Percentiles rank a stretch among this genome's conserved stretches.
phyloP scores from a whole-genome alignment of 306 rosid species.

The Cicer judaicum region DNA sequence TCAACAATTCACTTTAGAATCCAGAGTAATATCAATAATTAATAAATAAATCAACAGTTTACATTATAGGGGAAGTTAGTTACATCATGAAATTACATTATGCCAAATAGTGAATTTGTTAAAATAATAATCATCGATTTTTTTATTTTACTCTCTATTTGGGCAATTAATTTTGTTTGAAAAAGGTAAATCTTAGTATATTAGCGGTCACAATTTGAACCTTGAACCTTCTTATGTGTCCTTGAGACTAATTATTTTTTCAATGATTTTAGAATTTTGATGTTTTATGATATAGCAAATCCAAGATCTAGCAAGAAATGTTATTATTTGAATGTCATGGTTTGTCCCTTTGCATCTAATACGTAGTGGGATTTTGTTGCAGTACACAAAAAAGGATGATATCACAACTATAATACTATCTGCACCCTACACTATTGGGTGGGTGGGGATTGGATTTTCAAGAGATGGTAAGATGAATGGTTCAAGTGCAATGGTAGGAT shows the following conservation, averaged over 20 bases:
- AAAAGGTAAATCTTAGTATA: no score
- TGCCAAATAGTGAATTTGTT: no score
- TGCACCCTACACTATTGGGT: conserved; percentile 87
- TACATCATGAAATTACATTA: no score
- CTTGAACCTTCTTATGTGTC: no score
- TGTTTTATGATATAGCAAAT: conserved; percentile 12
- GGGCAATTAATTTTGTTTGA: no score
- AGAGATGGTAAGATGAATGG: conserved; percentile 91
- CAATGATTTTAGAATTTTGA: neutral
- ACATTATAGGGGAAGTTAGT: no score
- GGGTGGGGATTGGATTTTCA: conserved; percentile 97
- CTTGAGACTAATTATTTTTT: neutral
- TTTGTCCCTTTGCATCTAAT: conserved; percentile 38
- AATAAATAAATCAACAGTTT: no score
- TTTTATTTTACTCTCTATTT: no score
- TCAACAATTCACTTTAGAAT: no score
- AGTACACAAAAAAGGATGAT: conserved; percentile 73
- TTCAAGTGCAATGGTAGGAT: conserved; percentile 96
- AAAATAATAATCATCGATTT: no score
- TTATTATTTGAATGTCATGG: conserved; percentile 20
- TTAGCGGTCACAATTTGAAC: no score
- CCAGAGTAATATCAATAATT: no score
- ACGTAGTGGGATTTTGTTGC: conserved; percentile 35
- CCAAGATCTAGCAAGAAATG: neutral
- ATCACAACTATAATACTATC: conserved; percentile 80